Conservation (phyloP, 2,329 filamentous ascomycete species). For the Periconia macrospinosa region DNA sequence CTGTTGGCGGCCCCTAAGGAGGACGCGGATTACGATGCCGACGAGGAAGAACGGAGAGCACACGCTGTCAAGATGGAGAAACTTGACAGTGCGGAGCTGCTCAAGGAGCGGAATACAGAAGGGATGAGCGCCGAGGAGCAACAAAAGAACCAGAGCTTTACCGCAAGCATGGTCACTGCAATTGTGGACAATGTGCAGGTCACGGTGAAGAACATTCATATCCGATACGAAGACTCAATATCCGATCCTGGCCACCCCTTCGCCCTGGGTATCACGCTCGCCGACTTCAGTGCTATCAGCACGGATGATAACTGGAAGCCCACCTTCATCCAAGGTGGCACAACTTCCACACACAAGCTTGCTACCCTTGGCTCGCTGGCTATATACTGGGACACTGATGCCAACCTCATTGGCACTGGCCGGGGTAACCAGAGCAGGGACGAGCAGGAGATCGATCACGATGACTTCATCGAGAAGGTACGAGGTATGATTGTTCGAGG, state of each 20-base stretch:
- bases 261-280: slow-evolving; percentile 85
- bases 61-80: slow-evolving; percentile 99
- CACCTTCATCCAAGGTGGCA: slow-evolving; percentile 89
- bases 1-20: slow-evolving; percentile 93
- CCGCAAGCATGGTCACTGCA: slow-evolving; percentile 89
- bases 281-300: slow-evolving; percentile 96
- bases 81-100: slow-evolving; percentile 89
- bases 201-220: slow-evolving; percentile 96
- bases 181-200: slow-evolving; percentile 99
- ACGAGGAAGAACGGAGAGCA: slow-evolving; percentile 83
- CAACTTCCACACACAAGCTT: slow-evolving; percentile 85
- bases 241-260: slow-evolving; percentile 95
- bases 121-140: slow-evolving; percentile 94
- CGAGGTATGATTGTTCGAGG: slow-evolving; percentile 76
- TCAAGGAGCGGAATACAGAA: slow-evolving; percentile 90
- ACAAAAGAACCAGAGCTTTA: slow-evolving; percentile 97
- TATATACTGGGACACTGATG: slow-evolving; percentile 98
- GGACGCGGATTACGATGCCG: slow-evolving; percentile 88
- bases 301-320: slow-evolving; percentile 95
- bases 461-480: slow-evolving; percentile 76
- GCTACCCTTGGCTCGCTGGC: slow-evolving; percentile 87
- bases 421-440: slow-evolving; percentile 68
- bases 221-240: slow-evolving; percentile 97
- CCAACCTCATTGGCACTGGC: slow-evolving; percentile 78
- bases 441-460: slow-evolving; percentile 66